Conservation (phyloP, 108 stramenopile species). For the Skeletonema tropicum region DNA sequence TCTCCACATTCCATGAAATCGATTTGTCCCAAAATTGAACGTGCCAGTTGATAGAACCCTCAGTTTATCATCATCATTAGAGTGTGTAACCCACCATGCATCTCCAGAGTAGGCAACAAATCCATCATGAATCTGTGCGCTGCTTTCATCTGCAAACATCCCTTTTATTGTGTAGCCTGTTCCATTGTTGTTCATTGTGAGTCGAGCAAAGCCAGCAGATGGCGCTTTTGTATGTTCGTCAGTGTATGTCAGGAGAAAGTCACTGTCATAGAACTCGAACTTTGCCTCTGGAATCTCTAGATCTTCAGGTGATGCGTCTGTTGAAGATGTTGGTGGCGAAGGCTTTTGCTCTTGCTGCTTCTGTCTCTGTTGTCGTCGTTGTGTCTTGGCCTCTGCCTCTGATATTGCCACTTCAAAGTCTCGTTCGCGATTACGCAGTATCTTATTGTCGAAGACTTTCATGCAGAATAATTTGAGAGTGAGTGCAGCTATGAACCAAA, state of each 20-base stretch:
- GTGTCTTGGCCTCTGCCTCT: constrained; percentile 1
- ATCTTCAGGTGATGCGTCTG: too few relatives aligned
- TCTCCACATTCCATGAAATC: background rate
- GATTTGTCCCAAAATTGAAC: constrained; percentile 2
- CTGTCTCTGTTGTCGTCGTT: background rate
- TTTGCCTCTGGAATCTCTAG: background rate
- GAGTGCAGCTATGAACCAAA: background rate
- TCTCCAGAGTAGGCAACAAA: constrained; percentile 8
- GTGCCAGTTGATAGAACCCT: background rate
- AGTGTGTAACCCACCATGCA: constrained; percentile 7
- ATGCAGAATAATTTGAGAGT: background rate
- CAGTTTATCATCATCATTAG: background rate
- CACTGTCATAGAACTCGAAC: constrained; percentile 1
- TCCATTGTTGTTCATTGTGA: constrained; percentile 2
- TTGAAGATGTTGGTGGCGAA: background rate
- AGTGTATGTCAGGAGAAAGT: background rate
- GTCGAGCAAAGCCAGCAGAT: background rate
- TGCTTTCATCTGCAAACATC: background rate
- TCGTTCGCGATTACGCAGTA: background rate
- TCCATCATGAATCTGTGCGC: constrained; percentile 1
- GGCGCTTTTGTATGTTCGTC: background rate
- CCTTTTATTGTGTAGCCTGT: constrained; percentile 1
- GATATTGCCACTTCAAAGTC: background rate
- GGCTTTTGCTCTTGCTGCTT: background rate
- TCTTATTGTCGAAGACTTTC: background rate